These are phyloP conservation scores for Fusarium sarcochroum DNA, from an alignment of 2,329 filamentous ascomycete genomes.

Conservation along the genomic window DNA sequence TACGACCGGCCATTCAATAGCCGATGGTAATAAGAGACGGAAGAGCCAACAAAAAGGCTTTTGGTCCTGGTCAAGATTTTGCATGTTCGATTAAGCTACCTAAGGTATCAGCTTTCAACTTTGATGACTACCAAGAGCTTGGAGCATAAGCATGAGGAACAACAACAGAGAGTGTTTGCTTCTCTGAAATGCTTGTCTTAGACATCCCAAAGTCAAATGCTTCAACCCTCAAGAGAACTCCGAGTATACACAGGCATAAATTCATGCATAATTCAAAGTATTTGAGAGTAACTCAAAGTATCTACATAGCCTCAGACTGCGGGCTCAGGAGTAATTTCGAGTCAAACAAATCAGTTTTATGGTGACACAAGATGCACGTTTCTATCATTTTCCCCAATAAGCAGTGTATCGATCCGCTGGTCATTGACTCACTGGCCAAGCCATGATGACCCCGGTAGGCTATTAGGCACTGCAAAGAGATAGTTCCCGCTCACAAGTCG, in stretches of 20 bases:
- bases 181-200: too few relatives aligned
- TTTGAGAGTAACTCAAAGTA: background rate
- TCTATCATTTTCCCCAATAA: background rate
- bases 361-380: conserved; percentile 4
- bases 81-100: too few relatives aligned
- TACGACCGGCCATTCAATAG: background rate
- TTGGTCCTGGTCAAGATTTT: too few relatives aligned
- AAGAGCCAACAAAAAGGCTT: too few relatives aligned
- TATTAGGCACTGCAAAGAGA: background rate
- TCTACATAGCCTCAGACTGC: background rate
- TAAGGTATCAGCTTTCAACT: too few relatives aligned
- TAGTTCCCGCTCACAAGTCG: background rate
- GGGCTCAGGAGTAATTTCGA: background rate
- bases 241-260: too few relatives aligned
- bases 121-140: too few relatives aligned
- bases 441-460: background rate
- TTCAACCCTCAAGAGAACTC: too few relatives aligned
- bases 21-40: background rate
- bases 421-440: conserved; percentile 2
- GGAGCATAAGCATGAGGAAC: too few relatives aligned
- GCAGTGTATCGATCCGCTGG: conserved; percentile 1
- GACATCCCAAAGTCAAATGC: too few relatives aligned
- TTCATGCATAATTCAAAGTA: background rate
- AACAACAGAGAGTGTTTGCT: too few relatives aligned
- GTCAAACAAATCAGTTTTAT: background rate